Evolutionary conservation across 1,284 basidiomycete species (phyloP).

Genomic region (Boletus mariae): DNA sequence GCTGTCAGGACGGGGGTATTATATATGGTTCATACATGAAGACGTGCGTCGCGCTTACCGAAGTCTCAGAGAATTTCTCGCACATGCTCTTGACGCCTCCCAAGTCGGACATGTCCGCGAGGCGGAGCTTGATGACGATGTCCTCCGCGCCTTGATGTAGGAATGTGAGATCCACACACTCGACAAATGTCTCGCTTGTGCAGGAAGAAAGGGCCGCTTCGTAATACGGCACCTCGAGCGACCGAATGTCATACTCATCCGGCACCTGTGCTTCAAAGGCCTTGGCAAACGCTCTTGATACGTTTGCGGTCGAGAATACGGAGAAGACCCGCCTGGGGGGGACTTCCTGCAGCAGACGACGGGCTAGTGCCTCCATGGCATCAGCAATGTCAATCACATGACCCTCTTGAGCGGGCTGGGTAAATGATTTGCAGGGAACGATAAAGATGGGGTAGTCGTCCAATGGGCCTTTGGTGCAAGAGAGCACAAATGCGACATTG

Average conservation of each 20-base stretch:
- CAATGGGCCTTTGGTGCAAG: conserved; percentile 51
- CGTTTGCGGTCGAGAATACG: conserved; percentile 53
- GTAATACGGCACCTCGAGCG: conserved; percentile 51
- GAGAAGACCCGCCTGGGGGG: conserved; percentile 55
- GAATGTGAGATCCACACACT: conserved; percentile 18
- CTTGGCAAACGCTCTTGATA: conserved; percentile 45
- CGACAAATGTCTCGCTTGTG: conserved; percentile 39
- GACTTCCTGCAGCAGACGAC: conserved; percentile 30
- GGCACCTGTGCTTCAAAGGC: conserved; percentile 42
- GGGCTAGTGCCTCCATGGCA: conserved; percentile 35
- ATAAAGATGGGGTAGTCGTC: conserved; percentile 61
- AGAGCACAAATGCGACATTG: conserved; percentile 51
- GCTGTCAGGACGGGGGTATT: conserved; percentile 30
- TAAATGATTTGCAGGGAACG: conserved; percentile 37
- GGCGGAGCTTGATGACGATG: conserved; percentile 39
- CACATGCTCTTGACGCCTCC: conserved; percentile 45
- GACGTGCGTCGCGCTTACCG: conserved; percentile 41
- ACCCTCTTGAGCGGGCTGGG: conserved; percentile 26
- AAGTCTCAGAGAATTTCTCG: conserved; percentile 52
- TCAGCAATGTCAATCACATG: conserved; percentile 25
- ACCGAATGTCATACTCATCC: conserved; percentile 33
- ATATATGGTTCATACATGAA: too few species aligned
- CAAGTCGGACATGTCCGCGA: conserved; percentile 43
- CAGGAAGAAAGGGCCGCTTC: conserved; percentile 57
- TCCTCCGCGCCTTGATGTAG: conserved; percentile 9